A percentile compares a stretch with the other conserved stretches of the same genome.
Evolutionary conservation across 495 filamentous ascomycete genomes (phyloP).

Genomic region (Lophium mytilinum): DNA sequence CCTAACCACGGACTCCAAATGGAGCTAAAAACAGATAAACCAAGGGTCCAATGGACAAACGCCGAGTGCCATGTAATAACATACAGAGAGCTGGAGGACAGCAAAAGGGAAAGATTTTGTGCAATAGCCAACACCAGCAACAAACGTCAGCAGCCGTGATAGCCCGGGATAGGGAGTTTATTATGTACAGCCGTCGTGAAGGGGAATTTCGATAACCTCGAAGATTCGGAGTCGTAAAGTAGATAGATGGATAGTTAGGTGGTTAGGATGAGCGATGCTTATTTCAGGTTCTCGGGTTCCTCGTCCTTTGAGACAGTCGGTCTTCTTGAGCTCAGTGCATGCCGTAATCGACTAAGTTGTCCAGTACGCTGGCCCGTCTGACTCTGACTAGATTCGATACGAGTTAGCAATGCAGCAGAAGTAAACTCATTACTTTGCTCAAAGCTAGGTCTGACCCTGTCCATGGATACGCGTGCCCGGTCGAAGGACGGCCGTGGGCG

Average conservation of each 20-base stretch:
- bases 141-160: background rate
- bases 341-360: constrained; percentile 18
- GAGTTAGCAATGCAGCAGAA: constrained; percentile 69
- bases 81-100: background rate
- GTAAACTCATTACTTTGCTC: constrained; percentile 87
- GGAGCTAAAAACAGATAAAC: too few species aligned
- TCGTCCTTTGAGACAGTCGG: constrained; percentile 20
- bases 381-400: constrained; percentile 52
- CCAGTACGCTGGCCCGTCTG: background rate
- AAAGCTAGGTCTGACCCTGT: constrained; percentile 67
- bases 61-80: background rate
- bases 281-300: constrained; percentile 1
- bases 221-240: constrained; percentile 5
- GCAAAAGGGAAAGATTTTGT: constrained; percentile 15
- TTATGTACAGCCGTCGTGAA: constrained; percentile 21
- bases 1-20: too few species aligned
- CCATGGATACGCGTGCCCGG: constrained; percentile 65
- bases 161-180: constrained; percentile 1
- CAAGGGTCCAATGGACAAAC: too few species aligned
- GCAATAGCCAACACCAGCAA: constrained; percentile 1
- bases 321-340: constrained; percentile 12
- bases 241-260: background rate
- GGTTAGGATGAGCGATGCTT: too few species aligned
- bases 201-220: constrained; percentile 7
- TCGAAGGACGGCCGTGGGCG: constrained; percentile 65